Evolutionary conservation across 257 asterid species (phyloP), one percentile per base, ranked within the genome.

Genomic region (Haberlea rhodopensis): DNA sequence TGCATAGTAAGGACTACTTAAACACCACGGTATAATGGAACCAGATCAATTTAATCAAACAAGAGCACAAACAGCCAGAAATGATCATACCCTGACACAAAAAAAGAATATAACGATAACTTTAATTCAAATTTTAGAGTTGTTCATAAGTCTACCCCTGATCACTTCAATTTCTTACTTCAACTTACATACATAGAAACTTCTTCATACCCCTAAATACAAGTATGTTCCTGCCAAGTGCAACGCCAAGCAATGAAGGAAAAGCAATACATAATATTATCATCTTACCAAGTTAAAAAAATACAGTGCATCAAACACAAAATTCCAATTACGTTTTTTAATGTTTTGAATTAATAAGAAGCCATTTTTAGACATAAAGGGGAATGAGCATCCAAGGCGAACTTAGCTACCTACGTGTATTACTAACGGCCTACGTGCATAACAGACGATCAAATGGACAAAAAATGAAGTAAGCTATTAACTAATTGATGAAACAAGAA

Each of bases 331-430:
- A 25, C 29, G 8, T 21, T 16, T 16, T 66, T 57, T n/a, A 20
- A n/a, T 61, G 52, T 24, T 59, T 69, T 58, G 45, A 27, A 45
- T 60, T 59, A 52, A 55, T 5, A 67, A 34, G 34, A 1, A 10
- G 45, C 24, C 70, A 59, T 28, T 10, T 18, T 49, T 57, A 46
- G 52, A 64, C 53, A 24, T 53, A 43, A 28, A 53, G 18, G 23
- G 27, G 29, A 37, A 64, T 6, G 16, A n/a, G 9, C 34, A 67
- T 13, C 20, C 26, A 62, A 54, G 63, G 67, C 37, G 49, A 45
- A 48, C 66, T 34, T 22, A 48, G 62, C 26, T 55, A 63, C 69
- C 70, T 54, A 66, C 58, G 66, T 55, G 22, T 45, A 18, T 28
- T 45, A 63, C 11, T 16, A 56, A 46, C 49, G 34, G 65, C 48